A percentile compares a stretch with the other conserved stretches of the same genome.
These are phyloP conservation scores for Solanum sejunctum DNA, from an alignment of 257 asterid genomes.

Conservation along the genomic window DNA sequence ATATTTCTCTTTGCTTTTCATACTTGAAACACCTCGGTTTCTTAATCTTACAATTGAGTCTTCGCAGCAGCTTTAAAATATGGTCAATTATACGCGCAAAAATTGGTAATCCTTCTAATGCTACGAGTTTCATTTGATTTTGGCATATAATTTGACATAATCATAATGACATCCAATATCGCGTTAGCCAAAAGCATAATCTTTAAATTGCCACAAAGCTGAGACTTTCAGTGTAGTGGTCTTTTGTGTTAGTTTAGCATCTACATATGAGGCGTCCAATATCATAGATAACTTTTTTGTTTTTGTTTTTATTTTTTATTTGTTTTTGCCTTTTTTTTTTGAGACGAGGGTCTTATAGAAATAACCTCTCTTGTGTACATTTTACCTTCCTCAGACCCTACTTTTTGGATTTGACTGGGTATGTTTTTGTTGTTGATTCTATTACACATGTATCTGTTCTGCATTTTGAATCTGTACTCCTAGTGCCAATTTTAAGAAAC, in stretches of 20 bases:
- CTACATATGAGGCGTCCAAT: neutral
- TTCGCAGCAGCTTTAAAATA: neutral
- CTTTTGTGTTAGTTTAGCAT: neutral
- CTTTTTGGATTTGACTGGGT: no score
- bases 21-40: neutral
- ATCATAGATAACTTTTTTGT: neutral
- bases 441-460: neutral
- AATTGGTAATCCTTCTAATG: neutral
- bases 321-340: neutral
- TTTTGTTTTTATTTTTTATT: no score
- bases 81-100: neutral
- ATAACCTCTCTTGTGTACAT: no score
- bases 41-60: neutral
- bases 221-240: neutral
- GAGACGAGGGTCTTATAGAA: no score
- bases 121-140: neutral
- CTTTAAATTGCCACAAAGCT: neutral
- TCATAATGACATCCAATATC: neutral
- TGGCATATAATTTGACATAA: neutral
- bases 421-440: neutral
- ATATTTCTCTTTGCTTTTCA: neutral
- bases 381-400: no score
- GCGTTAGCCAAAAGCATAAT: neutral
- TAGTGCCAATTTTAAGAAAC: neutral
- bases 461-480: neutral